phyloP scores from a whole-genome alignment of 1,284 basidiomycete genomes.

The Papiliotrema laurentii region DNA sequence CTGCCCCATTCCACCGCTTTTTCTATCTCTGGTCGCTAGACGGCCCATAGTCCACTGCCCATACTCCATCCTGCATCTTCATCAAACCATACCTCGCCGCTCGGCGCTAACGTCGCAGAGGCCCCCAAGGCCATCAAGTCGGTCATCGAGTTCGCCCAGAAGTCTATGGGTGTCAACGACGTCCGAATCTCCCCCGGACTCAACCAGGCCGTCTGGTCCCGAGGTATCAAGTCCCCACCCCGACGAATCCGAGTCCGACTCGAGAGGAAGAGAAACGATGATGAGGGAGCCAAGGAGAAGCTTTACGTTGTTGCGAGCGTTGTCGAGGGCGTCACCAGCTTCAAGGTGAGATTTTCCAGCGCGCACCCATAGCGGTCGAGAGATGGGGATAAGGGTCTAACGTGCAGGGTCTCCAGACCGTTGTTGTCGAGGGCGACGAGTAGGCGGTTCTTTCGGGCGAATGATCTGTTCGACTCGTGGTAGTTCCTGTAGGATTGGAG shows the following conservation, averaged over 20 bases:
- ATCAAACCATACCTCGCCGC: slow-evolving; percentile 11
- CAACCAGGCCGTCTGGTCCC: slow-evolving; percentile 88
- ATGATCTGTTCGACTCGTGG: no score
- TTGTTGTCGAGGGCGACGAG: slow-evolving; percentile 67
- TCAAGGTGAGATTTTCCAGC: slow-evolving; percentile 69
- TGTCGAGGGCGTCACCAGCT: slow-evolving; percentile 66
- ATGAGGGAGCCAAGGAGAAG: slow-evolving; percentile 96
- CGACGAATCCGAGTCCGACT: slow-evolving; percentile 84
- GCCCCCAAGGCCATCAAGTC: slow-evolving; percentile 92
- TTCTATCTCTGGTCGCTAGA: no score
- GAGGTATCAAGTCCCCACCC: slow-evolving; percentile 77
- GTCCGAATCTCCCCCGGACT: slow-evolving; percentile 87
- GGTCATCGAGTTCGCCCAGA: slow-evolving; percentile 80
- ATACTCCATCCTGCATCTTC: not conserved
- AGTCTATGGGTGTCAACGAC: slow-evolving; percentile 89
- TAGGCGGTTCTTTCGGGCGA: slow-evolving; percentile 14
- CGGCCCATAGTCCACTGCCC: no score
- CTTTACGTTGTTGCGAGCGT: slow-evolving; percentile 85
- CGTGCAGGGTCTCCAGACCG: slow-evolving; percentile 71
- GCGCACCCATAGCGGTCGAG: not conserved
- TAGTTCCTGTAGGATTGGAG: no score
- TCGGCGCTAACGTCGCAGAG: slow-evolving; percentile 23
- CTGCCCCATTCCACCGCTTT: not conserved
- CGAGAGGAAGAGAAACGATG: slow-evolving; percentile 91
- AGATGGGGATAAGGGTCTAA: slow-evolving; percentile 1